phyloP scores from a whole-genome alignment of 768 basidiomycete species.

The Psilocybe tampanensis region DNA sequence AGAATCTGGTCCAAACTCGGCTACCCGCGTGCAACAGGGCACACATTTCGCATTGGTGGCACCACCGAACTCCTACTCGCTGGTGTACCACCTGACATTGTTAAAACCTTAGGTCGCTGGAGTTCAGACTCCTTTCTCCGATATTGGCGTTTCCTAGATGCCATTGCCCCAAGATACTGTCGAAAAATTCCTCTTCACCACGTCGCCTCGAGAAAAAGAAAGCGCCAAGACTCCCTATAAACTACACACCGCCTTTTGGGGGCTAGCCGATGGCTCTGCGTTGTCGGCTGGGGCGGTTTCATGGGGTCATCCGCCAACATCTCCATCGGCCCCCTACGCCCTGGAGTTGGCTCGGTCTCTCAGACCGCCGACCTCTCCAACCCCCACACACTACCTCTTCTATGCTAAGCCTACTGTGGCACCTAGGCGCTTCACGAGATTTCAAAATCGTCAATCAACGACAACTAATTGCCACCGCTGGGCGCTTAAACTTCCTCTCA shows the following conservation, averaged over 20 bases:
- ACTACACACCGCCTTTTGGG: neutral
- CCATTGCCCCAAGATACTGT: constrained; percentile 19
- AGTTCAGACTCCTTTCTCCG: constrained; percentile 33
- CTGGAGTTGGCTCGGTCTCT: too few species aligned
- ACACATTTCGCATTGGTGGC: constrained; percentile 38
- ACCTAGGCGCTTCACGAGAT: too few species aligned
- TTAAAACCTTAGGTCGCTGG: constrained; percentile 33
- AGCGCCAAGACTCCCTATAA: neutral
- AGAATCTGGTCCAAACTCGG: constrained; percentile 22
- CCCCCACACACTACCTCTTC: too few species aligned
- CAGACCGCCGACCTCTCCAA: too few species aligned
- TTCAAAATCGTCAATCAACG: too few species aligned
- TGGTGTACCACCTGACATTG: constrained; percentile 33
- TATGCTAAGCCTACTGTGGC: too few species aligned
- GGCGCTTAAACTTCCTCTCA: too few species aligned
- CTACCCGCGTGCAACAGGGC: constrained; percentile 23
- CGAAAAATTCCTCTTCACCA: too few species aligned
- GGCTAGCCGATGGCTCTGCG: neutral
- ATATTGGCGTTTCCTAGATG: constrained; percentile 31
- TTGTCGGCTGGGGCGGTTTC: neutral
- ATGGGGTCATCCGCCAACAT: too few species aligned
- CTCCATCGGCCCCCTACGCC: too few species aligned
- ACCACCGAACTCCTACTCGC: constrained; percentile 31
- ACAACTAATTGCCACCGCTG: too few species aligned
- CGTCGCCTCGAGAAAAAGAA: too few species aligned